phyloP scores from a whole-genome alignment of 352 stramenopile species.

The Elongisporangium prolatum region DNA sequence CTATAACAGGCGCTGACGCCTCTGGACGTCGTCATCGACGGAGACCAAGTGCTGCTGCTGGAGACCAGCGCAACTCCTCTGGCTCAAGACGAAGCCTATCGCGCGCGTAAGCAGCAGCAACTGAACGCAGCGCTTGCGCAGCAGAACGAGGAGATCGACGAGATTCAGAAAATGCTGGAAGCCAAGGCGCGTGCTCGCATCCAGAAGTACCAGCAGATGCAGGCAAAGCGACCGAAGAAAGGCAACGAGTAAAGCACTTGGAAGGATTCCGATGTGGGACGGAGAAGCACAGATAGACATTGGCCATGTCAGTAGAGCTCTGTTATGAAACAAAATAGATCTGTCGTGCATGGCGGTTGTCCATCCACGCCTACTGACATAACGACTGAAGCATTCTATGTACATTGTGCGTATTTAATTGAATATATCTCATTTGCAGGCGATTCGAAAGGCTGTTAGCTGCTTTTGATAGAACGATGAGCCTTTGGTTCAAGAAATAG shows the following conservation, averaged over 20 bases:
- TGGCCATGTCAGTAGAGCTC: no score
- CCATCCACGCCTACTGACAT: no score
- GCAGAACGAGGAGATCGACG: slow-evolving; percentile 39
- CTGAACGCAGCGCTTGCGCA: slow-evolving; percentile 32
- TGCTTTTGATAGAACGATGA: no score
- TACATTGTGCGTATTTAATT: no score
- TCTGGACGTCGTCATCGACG: slow-evolving; percentile 37
- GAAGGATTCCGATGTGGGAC: not conserved
- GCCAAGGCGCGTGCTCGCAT: slow-evolving; percentile 54
- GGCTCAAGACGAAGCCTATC: slow-evolving; percentile 29
- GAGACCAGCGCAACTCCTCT: slow-evolving; percentile 9
- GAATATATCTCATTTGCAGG: no score
- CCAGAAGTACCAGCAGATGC: slow-evolving; percentile 21
- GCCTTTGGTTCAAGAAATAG: no score
- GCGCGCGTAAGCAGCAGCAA: slow-evolving; percentile 32
- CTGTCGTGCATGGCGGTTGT: no score
- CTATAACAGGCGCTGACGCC: slow-evolving; percentile 25
- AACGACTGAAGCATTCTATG: no score
- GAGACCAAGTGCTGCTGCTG: slow-evolving; percentile 36
- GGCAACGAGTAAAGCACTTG: not conserved
- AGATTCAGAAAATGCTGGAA: slow-evolving; percentile 46
- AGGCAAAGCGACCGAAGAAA: not conserved
- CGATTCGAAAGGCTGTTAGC: no score
- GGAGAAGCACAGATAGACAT: no score
- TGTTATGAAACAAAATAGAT: no score